Percentiles rank a stretch among this genome's conserved stretches.
Conservation (phyloP, 2,329 filamentous ascomycete genomes). For the Coniochaeta ligniaria region DNA sequence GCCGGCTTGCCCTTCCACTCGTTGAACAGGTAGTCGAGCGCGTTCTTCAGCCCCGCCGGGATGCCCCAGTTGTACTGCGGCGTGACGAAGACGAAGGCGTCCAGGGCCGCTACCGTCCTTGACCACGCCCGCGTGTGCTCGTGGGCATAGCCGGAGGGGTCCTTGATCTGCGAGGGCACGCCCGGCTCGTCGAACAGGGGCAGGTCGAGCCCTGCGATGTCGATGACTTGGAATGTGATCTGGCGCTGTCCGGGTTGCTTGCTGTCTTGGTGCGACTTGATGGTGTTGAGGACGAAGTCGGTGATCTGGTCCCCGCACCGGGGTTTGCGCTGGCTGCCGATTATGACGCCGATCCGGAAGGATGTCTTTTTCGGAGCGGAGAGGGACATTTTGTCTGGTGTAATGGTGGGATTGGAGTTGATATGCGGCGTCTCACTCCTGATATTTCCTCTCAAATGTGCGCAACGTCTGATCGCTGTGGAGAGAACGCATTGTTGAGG, state of each 20-base stretch:
- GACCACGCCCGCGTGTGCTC: constrained; percentile 28
- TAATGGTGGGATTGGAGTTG: not conserved
- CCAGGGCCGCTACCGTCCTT: constrained; percentile 18
- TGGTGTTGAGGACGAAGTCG: constrained; percentile 10
- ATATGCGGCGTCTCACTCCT: not conserved
- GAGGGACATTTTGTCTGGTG: not conserved
- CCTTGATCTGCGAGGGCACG: constrained; percentile 20
- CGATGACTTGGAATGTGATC: constrained; percentile 15
- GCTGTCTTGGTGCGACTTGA: constrained; percentile 7
- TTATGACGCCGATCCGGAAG: constrained; percentile 16
- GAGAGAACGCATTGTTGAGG: not conserved
- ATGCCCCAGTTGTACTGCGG: constrained; percentile 40
- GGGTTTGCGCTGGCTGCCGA: constrained; percentile 16
- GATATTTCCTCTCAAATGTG: not conserved
- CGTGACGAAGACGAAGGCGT: constrained; percentile 23
- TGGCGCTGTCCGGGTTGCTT: not conserved
- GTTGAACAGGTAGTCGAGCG: constrained; percentile 43
- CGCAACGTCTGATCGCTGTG: not conserved
- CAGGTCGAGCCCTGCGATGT: constrained; percentile 22
- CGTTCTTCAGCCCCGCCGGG: constrained; percentile 41
- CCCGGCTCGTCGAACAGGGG: constrained; percentile 27
- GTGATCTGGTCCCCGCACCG: constrained; percentile 16
- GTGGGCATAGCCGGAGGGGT: constrained; percentile 20
- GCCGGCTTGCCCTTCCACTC: constrained; percentile 42
- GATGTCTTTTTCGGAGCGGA: not conserved